Base-by-base conservation (phyloP, 805 yeast genomes). In the Dipodascus albidus region DNA sequence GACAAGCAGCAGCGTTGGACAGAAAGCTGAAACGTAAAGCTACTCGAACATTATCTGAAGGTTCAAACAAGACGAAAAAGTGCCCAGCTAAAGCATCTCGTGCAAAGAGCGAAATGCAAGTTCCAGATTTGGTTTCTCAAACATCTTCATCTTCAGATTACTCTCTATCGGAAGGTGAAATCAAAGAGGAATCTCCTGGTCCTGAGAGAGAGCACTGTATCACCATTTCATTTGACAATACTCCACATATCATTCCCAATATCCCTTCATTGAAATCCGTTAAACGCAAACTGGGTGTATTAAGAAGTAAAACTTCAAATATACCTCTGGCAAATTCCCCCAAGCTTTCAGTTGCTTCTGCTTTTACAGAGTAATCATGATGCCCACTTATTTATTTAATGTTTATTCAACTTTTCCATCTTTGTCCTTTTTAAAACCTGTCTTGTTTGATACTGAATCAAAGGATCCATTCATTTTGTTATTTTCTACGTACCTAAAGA, bases 71-170 rank as follows among this genome's bases (percentile, higher is more conserved):
- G 20, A 38, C 44, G 8, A 38, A 14, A 14, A 38, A 38, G n/a
- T 17, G 44, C 20, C 44, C 44, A 6, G 17, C 44, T 6, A 38
- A 38, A 17, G 44, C 44, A 11, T 14, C 44, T 14, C 44, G 44
- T 38, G 44, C 44, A 38, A 38, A 38, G 44, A 38, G 44, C n/a
- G 44, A 38, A 38, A 38, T 38, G 44, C 44, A 38, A 38, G 15
- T 38, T 38, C 44, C 44, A 38, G 44, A 38, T 19, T 19, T 38
- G 20, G 44, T 38, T 19, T 11, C 44, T 38, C 44, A 38, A 38
- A 38, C 44, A 17, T 38, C 44, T 6, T 38, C 44, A n/a, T 38
- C 44, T 14, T 38, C 44, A 4, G 17, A 14, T 38, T 27, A 27
- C 33, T 14, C 17, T 4, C 15, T 38, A 14, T 38, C 44, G n/a